Conservation (phyloP, 176 grass and related monocot genomes). For the Lolium perenne region DNA sequence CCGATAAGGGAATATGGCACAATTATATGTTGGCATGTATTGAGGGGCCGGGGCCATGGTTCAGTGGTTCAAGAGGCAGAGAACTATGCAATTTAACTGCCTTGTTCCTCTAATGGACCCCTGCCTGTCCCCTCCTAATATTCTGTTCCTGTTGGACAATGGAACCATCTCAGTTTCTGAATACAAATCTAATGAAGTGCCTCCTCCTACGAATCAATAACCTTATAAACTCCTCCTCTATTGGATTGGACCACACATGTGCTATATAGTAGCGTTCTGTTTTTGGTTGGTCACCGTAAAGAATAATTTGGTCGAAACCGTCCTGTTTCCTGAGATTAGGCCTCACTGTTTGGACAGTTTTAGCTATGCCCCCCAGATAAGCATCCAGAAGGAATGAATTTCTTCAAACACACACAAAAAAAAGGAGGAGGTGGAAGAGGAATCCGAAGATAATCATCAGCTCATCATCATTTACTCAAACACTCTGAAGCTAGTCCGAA, state of each 20-base stretch:
- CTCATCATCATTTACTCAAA: conserved; percentile 23
- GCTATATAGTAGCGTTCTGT: not conserved
- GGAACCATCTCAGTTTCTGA: conserved; percentile 35
- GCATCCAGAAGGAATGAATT: not conserved
- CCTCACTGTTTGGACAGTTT: conserved; percentile 1
- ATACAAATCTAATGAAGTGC: not conserved
- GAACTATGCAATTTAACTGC: conserved; percentile 45
- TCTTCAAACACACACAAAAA: not conserved
- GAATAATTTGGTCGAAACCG: not conserved
- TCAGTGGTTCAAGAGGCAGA: conserved; percentile 51
- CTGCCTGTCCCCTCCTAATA: conserved; percentile 43
- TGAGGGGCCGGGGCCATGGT: conserved; percentile 1
- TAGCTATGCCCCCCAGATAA: conserved; percentile 1
- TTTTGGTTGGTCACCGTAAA: not conserved
- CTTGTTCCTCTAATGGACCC: conserved; percentile 44
- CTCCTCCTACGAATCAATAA: not conserved
- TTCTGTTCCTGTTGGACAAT: conserved; percentile 35
- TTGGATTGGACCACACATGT: conserved; percentile 25
- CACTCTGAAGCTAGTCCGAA: conserved; percentile 1
- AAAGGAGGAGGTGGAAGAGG: not conserved
- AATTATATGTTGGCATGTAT: conserved; percentile 43
- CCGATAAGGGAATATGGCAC: conserved; percentile 44
- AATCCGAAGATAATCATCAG: conserved; percentile 6
- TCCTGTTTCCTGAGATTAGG: not conserved
- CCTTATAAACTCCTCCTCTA: not conserved